A percentile compares a stretch with the other conserved stretches of the same genome.
Conservation (phyloP, 148 eudicot species). For the Dianthus caryophyllus region DNA sequence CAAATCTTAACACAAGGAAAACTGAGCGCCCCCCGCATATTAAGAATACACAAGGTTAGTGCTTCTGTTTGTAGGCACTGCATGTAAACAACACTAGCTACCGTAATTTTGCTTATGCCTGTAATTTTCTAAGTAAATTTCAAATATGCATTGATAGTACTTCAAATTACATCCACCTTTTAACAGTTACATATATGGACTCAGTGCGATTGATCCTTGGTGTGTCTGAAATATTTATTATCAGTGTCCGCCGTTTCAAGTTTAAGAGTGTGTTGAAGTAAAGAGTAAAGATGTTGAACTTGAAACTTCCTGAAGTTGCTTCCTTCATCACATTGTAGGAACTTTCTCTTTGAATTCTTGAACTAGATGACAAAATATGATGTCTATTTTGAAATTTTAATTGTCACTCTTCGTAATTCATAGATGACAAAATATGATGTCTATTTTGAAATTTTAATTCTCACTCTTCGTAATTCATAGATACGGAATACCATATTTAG, state of each 20-base stretch:
- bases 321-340: too few species aligned
- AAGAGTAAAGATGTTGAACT: too few species aligned
- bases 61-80: constrained; percentile 1
- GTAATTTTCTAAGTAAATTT: neutral
- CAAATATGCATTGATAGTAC: neutral
- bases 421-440: neutral
- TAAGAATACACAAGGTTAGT: constrained; percentile 89
- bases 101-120: too few species aligned
- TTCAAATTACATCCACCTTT: neutral
- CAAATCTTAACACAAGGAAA: constrained; percentile 95
- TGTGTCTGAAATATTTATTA: neutral
- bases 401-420: neutral
- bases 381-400: neutral
- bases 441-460: neutral
- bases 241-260: neutral
- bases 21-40: constrained; percentile 96
- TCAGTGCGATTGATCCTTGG: neutral
- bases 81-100: too few species aligned
- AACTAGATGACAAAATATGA: neutral
- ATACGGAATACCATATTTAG: neutral
- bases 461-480: too few species aligned
- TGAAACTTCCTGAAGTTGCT: too few species aligned
- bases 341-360: too few species aligned
- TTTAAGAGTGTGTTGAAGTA: neutral
- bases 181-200: neutral